A percentile compares a stretch with the other conserved stretches of the same genome.
These are phyloP conservation scores for Colletotrichum lupini DNA, from an alignment of 2,329 filamentous ascomycete species.

Conservation along the genomic window DNA sequence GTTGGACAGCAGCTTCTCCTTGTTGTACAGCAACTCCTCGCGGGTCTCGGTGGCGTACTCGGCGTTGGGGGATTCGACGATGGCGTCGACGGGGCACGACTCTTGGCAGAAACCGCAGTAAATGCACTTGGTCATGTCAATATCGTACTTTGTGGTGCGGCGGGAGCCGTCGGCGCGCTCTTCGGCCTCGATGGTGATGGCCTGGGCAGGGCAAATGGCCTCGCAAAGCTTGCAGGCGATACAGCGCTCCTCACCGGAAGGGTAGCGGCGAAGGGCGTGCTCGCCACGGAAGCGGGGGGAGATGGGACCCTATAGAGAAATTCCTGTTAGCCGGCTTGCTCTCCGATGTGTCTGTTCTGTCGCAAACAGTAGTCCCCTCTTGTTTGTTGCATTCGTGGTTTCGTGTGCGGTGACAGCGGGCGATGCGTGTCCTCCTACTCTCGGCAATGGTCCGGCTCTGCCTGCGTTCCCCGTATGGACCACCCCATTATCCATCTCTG, in stretches of 20 bases:
- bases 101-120: conserved; percentile 99
- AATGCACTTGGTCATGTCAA: conserved; percentile 99
- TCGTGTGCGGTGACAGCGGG: not conserved
- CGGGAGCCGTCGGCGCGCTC: conserved; percentile 96
- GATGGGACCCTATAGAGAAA: conserved; percentile 77
- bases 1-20: conserved; percentile 90
- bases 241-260: conserved; percentile 97
- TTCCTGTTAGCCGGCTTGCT: conserved; percentile 13
- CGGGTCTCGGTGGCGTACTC: conserved; percentile 76
- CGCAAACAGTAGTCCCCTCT: not conserved
- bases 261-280: conserved; percentile 95
- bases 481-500: not conserved
- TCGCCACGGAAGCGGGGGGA: conserved; percentile 98
- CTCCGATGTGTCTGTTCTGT: not conserved
- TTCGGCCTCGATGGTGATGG: conserved; percentile 99
- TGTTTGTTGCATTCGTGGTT: not conserved
- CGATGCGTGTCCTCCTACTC: not conserved
- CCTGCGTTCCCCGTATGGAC: not conserved
- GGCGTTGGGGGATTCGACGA: conserved; percentile 72
- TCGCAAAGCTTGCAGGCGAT: conserved; percentile 99
- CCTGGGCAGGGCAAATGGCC: conserved; percentile 96
- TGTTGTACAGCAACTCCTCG: conserved; percentile 98
- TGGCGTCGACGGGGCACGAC: conserved; percentile 97
- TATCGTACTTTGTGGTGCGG: conserved; percentile 96
- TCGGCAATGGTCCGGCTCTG: not conserved